Percentiles rank a stretch among this genome's conserved stretches.
These are phyloP conservation scores for Backusella liffmaniae DNA, from an alignment of 192 early-diverging fungal genomes.

Conservation along the genomic window DNA sequence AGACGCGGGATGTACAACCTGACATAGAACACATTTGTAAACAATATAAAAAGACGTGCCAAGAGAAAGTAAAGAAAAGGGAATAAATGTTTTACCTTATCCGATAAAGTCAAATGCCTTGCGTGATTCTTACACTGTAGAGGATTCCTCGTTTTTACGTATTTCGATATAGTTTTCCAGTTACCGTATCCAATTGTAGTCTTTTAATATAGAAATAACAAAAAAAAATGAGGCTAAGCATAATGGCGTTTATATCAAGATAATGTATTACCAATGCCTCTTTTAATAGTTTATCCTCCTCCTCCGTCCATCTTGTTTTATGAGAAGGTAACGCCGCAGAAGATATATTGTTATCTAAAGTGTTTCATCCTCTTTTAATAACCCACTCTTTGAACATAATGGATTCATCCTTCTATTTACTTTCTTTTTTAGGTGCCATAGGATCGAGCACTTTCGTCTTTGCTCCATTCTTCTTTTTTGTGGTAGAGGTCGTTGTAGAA, in stretches of 20 bases:
- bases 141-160: conserved; percentile 51
- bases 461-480: conserved; percentile 14
- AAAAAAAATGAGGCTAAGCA: not conserved
- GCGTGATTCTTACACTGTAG: conserved; percentile 66
- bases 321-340: conserved; percentile 50
- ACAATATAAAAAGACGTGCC: not conserved
- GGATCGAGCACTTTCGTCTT: not conserved
- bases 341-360: conserved; percentile 22
- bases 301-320: conserved; percentile 55
- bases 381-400: not conserved
- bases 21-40: not conserved
- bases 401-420: not conserved
- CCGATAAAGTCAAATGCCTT: conserved; percentile 50
- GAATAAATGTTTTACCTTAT: conserved; percentile 26
- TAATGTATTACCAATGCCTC: conserved; percentile 47
- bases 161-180: conserved; percentile 54
- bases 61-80: not conserved
- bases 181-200: conserved; percentile 50
- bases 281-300: conserved; percentile 55
- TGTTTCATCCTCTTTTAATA: not conserved
- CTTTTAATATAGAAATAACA: conserved; percentile 18
- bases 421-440: not conserved
- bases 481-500: not conserved
- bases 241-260: not conserved
- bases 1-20: not conserved